Conservation (phyloP, 2,329 filamentous ascomycete genomes). For the Chrysoporthe deuterocubensis region DNA sequence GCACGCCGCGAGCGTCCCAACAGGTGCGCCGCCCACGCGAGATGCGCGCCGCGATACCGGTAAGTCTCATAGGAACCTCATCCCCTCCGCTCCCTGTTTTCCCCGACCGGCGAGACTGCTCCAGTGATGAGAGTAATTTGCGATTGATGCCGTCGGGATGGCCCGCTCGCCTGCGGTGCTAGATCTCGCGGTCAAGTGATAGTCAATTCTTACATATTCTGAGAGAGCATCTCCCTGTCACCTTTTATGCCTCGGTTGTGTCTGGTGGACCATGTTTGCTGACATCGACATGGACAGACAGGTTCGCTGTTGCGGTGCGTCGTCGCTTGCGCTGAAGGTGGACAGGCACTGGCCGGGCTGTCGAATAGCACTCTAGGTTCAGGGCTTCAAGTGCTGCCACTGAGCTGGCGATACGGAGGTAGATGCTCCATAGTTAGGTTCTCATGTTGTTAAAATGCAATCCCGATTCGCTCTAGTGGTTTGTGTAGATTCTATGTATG, state of each 20-base stretch:
- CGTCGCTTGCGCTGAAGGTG: background rate
- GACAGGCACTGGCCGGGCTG: background rate
- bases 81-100: background rate
- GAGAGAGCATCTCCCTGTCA: conserved; percentile 47
- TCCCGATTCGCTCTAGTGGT: background rate
- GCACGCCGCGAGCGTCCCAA: background rate
- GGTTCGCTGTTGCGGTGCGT: background rate
- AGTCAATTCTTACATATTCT: conserved; percentile 99
- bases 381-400: background rate
- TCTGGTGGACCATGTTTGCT: background rate
- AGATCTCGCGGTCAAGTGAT: conserved; percentile 80
- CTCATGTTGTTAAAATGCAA: background rate
- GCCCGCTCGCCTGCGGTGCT: conserved; percentile 89
- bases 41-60: background rate
- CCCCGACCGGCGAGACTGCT: conserved; percentile 26
- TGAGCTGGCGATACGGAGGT: too few relatives aligned
- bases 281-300: background rate
- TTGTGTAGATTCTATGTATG: conserved; percentile 5
- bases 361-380: background rate
- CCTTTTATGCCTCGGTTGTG: background rate
- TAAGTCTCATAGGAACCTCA: background rate
- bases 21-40: background rate
- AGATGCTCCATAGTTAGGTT: background rate
- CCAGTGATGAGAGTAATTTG: conserved; percentile 97
- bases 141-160: conserved; percentile 87